Base-by-base conservation (phyloP, 257 asterid genomes). In the Anisodus acutangulus region DNA sequence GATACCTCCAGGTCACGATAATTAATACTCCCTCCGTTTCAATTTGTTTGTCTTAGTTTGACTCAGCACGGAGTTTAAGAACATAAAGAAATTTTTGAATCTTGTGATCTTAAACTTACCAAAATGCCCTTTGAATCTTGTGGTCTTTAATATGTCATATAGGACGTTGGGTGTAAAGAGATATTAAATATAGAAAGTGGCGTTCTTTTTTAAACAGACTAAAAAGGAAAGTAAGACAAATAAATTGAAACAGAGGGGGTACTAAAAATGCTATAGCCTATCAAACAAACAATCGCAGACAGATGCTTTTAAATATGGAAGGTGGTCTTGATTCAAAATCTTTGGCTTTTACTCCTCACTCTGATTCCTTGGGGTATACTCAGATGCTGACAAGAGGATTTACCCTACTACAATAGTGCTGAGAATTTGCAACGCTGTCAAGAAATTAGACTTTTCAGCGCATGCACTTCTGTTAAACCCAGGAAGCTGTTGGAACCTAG, bases 351-450 rank as follows among this genome's bases (percentile, higher is more conserved):
- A 19, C 19, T 74, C 59, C 78, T 43, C 43, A 6, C 41, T 5
- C 19, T 49, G 80, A 74, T 11, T 49, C 80, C 80, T 49, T 74
- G 62, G 7, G 59, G 43, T 22, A 49, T 74, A 47, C 62, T 11
- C 0, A 0, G 80, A 26, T 74, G 80, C 43, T 47, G 60, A 74
- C 80, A 74, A 19, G 37, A n/a, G 60, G 9, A 70, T 43, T 41
- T 70, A 41, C 57, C 81, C 60, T 19, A 74, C 62, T 49, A 74
- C 60, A 49, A 49, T 43, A 74, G 62, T 49, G 60, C 62, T 49
- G 80, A 47, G 39, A 49, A 49, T 47, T 19, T 74, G 62, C 60
- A 74, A 22, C 19, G 12, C 45, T 49, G 39, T 47, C 3, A 49
- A 47, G 39, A 49, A 74, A 6, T 74, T 0, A n/a, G 37, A 71